These are phyloP conservation scores for Pythium phragmitis DNA, from an alignment of 352 stramenopile genomes.

Conservation along the genomic window DNA sequence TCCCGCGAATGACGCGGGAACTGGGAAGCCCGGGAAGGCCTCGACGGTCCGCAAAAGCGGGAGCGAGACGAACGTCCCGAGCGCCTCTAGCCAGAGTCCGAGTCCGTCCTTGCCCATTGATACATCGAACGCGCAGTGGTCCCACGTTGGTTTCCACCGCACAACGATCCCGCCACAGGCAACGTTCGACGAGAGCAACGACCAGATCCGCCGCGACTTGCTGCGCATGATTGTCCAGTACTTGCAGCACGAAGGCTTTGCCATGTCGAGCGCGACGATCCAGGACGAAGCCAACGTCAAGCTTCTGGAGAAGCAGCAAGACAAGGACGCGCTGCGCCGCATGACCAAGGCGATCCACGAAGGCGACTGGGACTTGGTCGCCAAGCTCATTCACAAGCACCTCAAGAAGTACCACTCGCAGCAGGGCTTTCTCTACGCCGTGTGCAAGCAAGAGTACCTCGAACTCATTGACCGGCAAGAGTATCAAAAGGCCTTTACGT, in stretches of 20 bases:
- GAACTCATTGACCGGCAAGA: constrained; percentile 88
- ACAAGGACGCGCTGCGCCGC: constrained; percentile 70
- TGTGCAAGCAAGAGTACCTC: constrained; percentile 89
- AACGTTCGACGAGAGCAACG: constrained; percentile 71
- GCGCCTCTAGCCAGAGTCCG: neutral
- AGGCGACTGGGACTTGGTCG: constrained; percentile 84
- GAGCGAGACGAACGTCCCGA: constrained; percentile 23
- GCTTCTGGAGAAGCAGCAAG: constrained; percentile 63
- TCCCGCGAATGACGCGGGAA: neutral
- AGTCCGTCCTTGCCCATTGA: neutral
- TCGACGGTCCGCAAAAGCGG: constrained; percentile 28
- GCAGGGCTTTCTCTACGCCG: constrained; percentile 85
- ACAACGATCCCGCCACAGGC: constrained; percentile 76
- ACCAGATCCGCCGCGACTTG: constrained; percentile 84
- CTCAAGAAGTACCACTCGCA: constrained; percentile 82
- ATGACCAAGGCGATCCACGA: constrained; percentile 77
- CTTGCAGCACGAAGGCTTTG: constrained; percentile 77
- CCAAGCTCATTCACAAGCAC: constrained; percentile 81
- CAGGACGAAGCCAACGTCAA: constrained; percentile 89
- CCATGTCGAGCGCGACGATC: constrained; percentile 80
- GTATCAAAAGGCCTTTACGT: constrained; percentile 90
- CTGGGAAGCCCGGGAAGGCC: neutral
- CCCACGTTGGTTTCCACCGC: constrained; percentile 80
- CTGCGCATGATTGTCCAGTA: constrained; percentile 88
- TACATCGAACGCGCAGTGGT: constrained; percentile 39